Conservation (phyloP, 1,139 yeast species). For the Arxiozyma slooffiae region DNA sequence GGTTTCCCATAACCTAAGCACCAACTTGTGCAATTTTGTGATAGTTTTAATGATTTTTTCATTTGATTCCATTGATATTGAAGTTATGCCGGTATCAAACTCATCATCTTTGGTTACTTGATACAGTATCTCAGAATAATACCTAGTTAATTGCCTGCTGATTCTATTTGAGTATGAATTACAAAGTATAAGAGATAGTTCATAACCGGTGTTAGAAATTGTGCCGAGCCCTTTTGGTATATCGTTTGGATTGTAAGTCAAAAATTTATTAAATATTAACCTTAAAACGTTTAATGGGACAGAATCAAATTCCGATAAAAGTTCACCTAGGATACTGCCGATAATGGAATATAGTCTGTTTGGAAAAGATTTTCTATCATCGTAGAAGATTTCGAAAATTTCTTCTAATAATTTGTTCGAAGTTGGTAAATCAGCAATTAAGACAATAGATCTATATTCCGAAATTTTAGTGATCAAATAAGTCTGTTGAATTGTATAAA, state of each 20-base stretch:
- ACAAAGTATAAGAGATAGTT: slow-evolving; percentile 59
- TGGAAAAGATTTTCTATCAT: slow-evolving; percentile 34
- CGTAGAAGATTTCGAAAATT: slow-evolving; percentile 57
- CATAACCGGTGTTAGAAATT: slow-evolving; percentile 48
- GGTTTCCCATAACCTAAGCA: slow-evolving; percentile 64
- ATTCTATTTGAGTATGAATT: slow-evolving; percentile 62
- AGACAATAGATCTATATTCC: slow-evolving; percentile 69
- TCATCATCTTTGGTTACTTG: slow-evolving; percentile 35
- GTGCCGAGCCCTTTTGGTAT: slow-evolving; percentile 28
- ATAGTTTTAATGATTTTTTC: slow-evolving; percentile 34
- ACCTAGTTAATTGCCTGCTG: slow-evolving; percentile 70
- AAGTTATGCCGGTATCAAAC: slow-evolving; percentile 6
- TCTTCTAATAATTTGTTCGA: slow-evolving; percentile 45
- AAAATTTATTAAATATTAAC: slow-evolving; percentile 42
- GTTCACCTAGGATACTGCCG: slow-evolving; percentile 61
- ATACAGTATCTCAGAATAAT: slow-evolving; percentile 66
- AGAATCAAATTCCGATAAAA: slow-evolving; percentile 63
- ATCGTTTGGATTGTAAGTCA: slow-evolving; percentile 29
- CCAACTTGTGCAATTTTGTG: slow-evolving; percentile 50
- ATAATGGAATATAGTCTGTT: slow-evolving; percentile 48
- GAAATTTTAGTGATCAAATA: slow-evolving; percentile 61
- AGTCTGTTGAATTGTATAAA: slow-evolving; percentile 57
- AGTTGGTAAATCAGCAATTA: slow-evolving; percentile 67
- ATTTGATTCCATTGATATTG: slow-evolving; percentile 24
- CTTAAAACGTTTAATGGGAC: slow-evolving; percentile 59